Conservation (phyloP, 208 protist genomes). For the Crithidia mellificae region DNA sequence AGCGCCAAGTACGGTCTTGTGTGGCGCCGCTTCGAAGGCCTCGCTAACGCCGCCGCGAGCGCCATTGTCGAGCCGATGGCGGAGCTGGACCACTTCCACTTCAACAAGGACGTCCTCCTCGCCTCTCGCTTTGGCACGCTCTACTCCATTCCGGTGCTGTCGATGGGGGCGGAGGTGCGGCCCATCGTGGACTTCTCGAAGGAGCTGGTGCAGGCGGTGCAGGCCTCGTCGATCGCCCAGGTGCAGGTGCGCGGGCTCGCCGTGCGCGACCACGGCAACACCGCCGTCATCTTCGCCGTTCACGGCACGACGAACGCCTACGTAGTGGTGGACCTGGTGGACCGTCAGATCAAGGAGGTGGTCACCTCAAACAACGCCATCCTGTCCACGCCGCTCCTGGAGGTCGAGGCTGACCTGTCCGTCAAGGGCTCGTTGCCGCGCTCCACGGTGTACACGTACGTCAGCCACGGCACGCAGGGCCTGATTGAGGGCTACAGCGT, state of each 20-base stretch:
- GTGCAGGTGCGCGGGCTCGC: conserved; percentile 44
- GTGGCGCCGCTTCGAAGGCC: conserved; percentile 78
- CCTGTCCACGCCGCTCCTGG: conserved; percentile 28
- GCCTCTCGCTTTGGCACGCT: conserved; percentile 65
- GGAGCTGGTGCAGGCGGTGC: conserved; percentile 38
- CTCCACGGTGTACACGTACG: conserved; percentile 45
- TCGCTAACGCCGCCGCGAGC: conserved; percentile 47
- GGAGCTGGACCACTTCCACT: conserved; percentile 76
- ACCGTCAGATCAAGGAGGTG: conserved; percentile 11
- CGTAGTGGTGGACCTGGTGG: conserved; percentile 27
- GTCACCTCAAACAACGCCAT: conserved; percentile 19
- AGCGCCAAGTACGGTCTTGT: conserved; percentile 34
- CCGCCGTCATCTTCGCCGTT: conserved; percentile 25
- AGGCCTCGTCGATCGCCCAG: conserved; percentile 42
- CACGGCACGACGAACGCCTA: conserved; percentile 19
- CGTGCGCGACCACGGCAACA: conserved; percentile 26
- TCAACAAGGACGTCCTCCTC: conserved; percentile 69
- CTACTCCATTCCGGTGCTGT: conserved; percentile 62
- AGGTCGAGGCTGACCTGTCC: conserved; percentile 41
- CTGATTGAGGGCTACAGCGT: conserved; percentile 63
- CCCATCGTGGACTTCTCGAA: conserved; percentile 62
- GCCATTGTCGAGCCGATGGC: conserved; percentile 52
- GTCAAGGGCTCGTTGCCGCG: conserved; percentile 34
- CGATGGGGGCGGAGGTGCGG: conserved; percentile 52
- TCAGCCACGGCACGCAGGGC: conserved; percentile 37